Conservation (phyloP, 208 protist species). For the Leishmania aethiopica region DNA sequence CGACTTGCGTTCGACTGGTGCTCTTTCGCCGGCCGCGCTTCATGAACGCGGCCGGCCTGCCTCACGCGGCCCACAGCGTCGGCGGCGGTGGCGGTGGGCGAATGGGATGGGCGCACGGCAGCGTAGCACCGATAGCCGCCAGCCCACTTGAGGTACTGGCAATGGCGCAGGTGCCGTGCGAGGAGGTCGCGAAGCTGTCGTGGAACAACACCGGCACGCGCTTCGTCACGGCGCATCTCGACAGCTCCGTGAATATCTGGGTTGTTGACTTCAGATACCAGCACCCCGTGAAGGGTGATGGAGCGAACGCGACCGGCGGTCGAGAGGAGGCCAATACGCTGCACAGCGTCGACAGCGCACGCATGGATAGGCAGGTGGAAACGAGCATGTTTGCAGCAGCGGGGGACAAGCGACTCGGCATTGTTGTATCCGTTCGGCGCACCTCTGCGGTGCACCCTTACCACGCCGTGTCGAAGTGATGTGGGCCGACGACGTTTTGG, state of each 20-base stretch:
- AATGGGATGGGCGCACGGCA: background rate
- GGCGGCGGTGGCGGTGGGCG: background rate
- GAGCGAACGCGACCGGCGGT: background rate
- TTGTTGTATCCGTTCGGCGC: constrained; percentile 47
- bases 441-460: constrained; percentile 62
- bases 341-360: background rate
- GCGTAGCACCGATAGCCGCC: background rate
- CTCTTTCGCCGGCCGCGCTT: constrained; percentile 69
- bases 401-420: constrained; percentile 23
- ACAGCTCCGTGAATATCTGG: constrained; percentile 77
- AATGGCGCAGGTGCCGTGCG: constrained; percentile 39
- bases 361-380: background rate
- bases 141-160: constrained; percentile 49
- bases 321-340: background rate
- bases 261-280: constrained; percentile 55
- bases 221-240: constrained; percentile 80
- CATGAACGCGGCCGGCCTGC: constrained; percentile 31
- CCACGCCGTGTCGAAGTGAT: constrained; percentile 30
- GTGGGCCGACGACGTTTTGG: background rate
- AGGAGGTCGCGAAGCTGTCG: constrained; percentile 67
- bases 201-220: constrained; percentile 85
- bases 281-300: constrained; percentile 5
- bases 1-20: constrained; percentile 46
- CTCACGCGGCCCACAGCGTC: constrained; percentile 13
- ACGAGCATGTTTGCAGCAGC: constrained; percentile 1